Percentiles rank a stretch among this genome's conserved stretches.
Evolutionary conservation across 441 rosid genomes (phyloP).

Genomic region (Jatropha podagrica): DNA sequence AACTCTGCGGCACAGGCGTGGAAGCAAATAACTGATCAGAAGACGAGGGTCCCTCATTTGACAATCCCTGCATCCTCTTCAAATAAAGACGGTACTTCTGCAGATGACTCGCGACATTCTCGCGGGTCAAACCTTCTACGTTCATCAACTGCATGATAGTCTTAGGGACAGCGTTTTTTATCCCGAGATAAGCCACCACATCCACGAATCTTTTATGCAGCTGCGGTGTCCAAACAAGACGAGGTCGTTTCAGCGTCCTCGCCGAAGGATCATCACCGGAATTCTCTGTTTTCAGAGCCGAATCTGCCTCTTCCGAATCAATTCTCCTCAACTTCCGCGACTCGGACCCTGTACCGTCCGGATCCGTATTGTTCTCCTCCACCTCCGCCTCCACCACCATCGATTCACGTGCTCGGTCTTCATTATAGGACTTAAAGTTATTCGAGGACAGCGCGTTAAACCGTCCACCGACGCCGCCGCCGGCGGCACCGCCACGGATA

Average conservation of each 20-base stretch:
- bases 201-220: constrained; percentile 97
- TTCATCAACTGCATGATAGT: constrained; percentile 99
- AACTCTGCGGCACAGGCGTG: constrained; percentile 66
- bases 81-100: constrained; percentile 91
- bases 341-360: constrained; percentile 56
- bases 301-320: constrained; percentile 60
- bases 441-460: constrained; percentile 41
- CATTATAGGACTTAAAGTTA: constrained; percentile 38
- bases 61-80: constrained; percentile 85
- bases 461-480: constrained; percentile 19
- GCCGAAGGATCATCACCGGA: constrained; percentile 50
- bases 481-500: constrained; percentile 37
- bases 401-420: constrained; percentile 25
- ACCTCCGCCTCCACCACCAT: constrained; percentile 32
- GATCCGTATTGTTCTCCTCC: constrained; percentile 28
- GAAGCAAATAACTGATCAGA: constrained; percentile 84
- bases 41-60: constrained; percentile 59
- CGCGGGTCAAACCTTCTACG: constrained; percentile 91
- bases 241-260: constrained; percentile 66
- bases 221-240: constrained; percentile 98
- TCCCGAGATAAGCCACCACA: constrained; percentile 84
- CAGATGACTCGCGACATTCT: constrained; percentile 94
- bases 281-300: constrained; percentile 40
- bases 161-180: constrained; percentile 95
- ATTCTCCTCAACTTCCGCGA: constrained; percentile 54